Conservation (phyloP, 2,329 filamentous ascomycete genomes). For the Aaosphaeria pasadenensis region DNA sequence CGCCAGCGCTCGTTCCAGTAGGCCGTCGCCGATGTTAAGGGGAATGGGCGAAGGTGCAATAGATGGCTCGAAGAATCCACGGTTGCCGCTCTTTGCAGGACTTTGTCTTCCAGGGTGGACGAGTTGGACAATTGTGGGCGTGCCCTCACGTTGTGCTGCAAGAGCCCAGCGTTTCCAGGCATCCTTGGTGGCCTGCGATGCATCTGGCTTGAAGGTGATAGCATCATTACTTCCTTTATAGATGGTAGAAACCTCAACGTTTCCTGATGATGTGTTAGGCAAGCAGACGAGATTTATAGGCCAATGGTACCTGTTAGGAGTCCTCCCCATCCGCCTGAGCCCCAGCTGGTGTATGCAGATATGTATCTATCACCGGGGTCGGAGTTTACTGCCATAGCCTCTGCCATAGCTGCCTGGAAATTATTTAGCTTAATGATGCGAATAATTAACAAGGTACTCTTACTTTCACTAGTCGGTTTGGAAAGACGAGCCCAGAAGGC, state of each 20-base stretch:
- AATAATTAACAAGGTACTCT: slow-evolving; percentile 42
- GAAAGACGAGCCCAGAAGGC: slow-evolving; percentile 28
- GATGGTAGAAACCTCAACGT: slow-evolving; percentile 59
- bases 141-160: slow-evolving; percentile 56
- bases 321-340: slow-evolving; percentile 38
- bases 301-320: slow-evolving; percentile 46
- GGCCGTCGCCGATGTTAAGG: slow-evolving; percentile 21
- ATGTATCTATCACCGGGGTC: slow-evolving; percentile 36
- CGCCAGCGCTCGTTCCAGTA: slow-evolving; percentile 46
- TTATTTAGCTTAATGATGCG: slow-evolving; percentile 15
- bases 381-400: slow-evolving; percentile 14
- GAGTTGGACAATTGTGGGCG: slow-evolving; percentile 56
- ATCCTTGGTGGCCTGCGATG: slow-evolving; percentile 39
- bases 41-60: slow-evolving; percentile 44
- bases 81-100: slow-evolving; percentile 38
- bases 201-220: slow-evolving; percentile 5
- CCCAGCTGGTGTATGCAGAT: slow-evolving; percentile 53
- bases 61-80: slow-evolving; percentile 33
- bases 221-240: slow-evolving; percentile 39
- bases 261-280: slow-evolving; percentile 1
- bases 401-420: slow-evolving; percentile 28
- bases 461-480: slow-evolving; percentile 37
- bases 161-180: slow-evolving; percentile 13
- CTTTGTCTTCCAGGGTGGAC: slow-evolving; percentile 60
- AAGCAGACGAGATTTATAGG: background rate